phyloP scores from a whole-genome alignment of 2,329 filamentous ascomycete genomes.

The Penicillium oxalicum region DNA sequence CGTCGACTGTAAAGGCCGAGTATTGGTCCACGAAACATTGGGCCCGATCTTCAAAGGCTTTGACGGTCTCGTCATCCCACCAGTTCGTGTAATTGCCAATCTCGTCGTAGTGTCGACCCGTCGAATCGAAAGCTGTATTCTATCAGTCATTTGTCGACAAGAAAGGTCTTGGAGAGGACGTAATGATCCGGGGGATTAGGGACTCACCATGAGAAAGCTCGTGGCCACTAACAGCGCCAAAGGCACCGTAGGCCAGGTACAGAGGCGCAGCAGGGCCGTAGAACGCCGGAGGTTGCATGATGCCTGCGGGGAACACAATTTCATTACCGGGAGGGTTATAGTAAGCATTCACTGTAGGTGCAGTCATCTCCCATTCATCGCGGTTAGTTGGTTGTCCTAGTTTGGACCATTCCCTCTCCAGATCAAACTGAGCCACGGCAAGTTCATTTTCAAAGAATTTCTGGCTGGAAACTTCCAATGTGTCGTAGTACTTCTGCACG shows the following conservation, averaged over 20 bases:
- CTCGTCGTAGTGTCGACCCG: constrained; percentile 59
- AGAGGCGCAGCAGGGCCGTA: constrained; percentile 53
- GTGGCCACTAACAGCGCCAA: constrained; percentile 62
- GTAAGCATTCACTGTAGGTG: constrained; percentile 60
- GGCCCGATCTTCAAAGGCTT: constrained; percentile 53
- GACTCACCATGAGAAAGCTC: constrained; percentile 56
- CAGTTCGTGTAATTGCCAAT: constrained; percentile 60
- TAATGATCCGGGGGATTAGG: not conserved
- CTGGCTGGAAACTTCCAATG: constrained; percentile 46
- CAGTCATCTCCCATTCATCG: constrained; percentile 56
- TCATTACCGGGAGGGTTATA: constrained; percentile 61
- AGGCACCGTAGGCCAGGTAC: constrained; percentile 64
- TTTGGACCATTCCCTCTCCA: constrained; percentile 50
- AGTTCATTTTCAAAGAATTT: constrained; percentile 56
- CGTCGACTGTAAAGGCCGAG: constrained; percentile 53
- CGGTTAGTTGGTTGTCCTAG: constrained; percentile 57
- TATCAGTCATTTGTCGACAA: constrained; percentile 4
- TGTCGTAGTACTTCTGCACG: constrained; percentile 53
- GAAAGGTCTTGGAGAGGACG: not conserved
- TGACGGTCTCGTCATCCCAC: constrained; percentile 58
- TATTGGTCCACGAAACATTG: constrained; percentile 67
- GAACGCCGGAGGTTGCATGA: constrained; percentile 64
- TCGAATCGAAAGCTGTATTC: constrained; percentile 56
- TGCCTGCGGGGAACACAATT: constrained; percentile 63
- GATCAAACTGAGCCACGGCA: constrained; percentile 45